These are phyloP conservation scores for Cercophora newfieldiana DNA, from an alignment of 495 filamentous ascomycete species.

Conservation along the genomic window DNA sequence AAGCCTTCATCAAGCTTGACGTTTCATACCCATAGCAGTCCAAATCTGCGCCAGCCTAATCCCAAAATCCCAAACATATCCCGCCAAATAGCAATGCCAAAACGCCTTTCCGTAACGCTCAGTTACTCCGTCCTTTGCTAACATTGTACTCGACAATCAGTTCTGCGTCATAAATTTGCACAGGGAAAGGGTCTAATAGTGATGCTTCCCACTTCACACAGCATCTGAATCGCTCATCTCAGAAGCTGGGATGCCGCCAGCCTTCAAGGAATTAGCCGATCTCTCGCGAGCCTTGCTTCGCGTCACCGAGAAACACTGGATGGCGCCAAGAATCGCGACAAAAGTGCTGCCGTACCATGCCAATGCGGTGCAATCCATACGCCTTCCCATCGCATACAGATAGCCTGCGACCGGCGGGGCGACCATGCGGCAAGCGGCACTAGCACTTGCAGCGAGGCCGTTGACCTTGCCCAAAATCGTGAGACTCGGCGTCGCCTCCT, in stretches of 20 bases:
- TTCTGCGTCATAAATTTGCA: no score
- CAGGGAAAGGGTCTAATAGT: no score
- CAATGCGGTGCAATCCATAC: slow-evolving; percentile 68
- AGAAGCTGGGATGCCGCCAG: neutral
- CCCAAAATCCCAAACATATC: no score
- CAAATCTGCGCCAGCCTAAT: neutral
- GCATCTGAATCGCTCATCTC: neutral
- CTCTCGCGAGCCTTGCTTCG: slow-evolving; percentile 33
- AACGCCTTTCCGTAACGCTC: no score
- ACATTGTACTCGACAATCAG: no score
- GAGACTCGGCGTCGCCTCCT: slow-evolving; percentile 72
- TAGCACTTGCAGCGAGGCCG: slow-evolving; percentile 75
- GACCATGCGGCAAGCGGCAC: slow-evolving; percentile 73
- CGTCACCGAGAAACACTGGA: slow-evolving; percentile 68
- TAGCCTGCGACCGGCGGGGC: slow-evolving; percentile 75
- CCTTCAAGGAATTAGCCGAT: neutral
- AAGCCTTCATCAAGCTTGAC: neutral
- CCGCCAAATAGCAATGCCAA: no score
- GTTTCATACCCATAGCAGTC: no score
- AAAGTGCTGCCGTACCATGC: slow-evolving; percentile 76
- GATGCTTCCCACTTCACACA: neutral
- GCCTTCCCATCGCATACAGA: slow-evolving; percentile 67
- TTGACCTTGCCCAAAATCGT: slow-evolving; percentile 75
- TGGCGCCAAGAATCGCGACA: slow-evolving; percentile 66
- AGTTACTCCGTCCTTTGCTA: no score